phyloP scores from a whole-genome alignment of 805 yeast species.

The Jamesozyma hellenica region DNA sequence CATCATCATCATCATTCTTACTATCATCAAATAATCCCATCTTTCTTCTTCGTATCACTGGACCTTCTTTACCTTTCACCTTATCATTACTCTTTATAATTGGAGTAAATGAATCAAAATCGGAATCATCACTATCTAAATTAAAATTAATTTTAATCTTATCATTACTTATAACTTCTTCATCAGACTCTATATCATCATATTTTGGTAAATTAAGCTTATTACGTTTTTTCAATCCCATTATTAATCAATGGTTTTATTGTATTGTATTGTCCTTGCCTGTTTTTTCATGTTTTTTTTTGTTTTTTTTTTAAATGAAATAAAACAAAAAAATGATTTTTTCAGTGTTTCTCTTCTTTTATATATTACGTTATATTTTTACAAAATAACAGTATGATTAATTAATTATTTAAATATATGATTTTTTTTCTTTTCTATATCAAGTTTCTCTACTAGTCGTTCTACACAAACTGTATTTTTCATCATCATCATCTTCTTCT shows the following conservation, averaged over 20 bases:
- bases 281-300: not conserved
- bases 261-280: not conserved
- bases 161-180: not conserved
- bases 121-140: not conserved
- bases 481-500: slow-evolving; percentile 23
- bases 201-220: slow-evolving; percentile 5
- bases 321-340: too few relatives aligned
- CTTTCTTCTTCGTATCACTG: not conserved
- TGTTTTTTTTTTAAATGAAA: not conserved
- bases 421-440: too few relatives aligned
- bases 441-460: slow-evolving; percentile 10
- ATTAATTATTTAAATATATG: too few relatives aligned
- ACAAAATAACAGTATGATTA: not conserved
- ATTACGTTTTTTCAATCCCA: slow-evolving; percentile 5
- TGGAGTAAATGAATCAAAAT: not conserved
- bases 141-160: not conserved
- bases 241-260: not conserved
- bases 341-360: too few relatives aligned
- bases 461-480: slow-evolving; percentile 22
- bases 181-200: not conserved
- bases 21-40: not conserved
- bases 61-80: not conserved
- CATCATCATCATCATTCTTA: not conserved
- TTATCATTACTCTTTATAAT: not conserved
- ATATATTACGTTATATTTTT: too few relatives aligned